phyloP scores from a whole-genome alignment of 176 grass and related monocot species.

The Zea luxurians region DNA sequence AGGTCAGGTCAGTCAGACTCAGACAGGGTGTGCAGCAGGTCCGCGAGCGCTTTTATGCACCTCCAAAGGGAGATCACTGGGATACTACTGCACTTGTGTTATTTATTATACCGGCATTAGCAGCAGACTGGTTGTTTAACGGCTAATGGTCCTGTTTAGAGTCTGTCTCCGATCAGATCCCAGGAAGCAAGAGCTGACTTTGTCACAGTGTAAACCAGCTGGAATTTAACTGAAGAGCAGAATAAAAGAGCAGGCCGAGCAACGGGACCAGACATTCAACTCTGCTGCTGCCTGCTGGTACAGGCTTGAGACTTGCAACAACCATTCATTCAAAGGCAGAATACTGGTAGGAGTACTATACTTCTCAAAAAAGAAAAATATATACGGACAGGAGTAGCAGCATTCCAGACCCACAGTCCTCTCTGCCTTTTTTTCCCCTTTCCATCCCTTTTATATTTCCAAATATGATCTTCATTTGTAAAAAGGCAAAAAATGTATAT shows the following conservation, averaged over 20 bases:
- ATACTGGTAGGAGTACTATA: not conserved
- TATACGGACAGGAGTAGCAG: not conserved
- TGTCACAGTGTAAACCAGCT: not conserved
- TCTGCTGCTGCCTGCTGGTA: slow-evolving; percentile 6
- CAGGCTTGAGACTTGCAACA: not conserved
- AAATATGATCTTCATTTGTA: not conserved
- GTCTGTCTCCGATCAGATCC: slow-evolving; percentile 8
- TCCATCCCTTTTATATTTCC: not conserved
- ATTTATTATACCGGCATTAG: not conserved
- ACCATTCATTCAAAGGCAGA: not conserved
- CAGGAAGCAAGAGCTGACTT: slow-evolving; percentile 26
- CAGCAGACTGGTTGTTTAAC: not conserved
- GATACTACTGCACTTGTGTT: not conserved
- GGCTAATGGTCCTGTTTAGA: not conserved
- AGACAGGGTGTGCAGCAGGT: not conserved
- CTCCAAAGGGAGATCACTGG: not conserved
- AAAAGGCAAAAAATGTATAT: not conserved
- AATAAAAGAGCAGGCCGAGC: not conserved
- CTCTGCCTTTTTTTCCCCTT: not conserved
- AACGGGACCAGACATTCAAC: not conserved
- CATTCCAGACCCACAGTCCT: not conserved
- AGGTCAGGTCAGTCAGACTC: not conserved
- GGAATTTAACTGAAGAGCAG: not conserved
- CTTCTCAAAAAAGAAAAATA: not conserved
- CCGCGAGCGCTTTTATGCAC: slow-evolving; percentile 33